These are phyloP conservation scores for Diaporthe batatas DNA, from an alignment of 2,329 filamentous ascomycete genomes.

Conservation along the genomic window DNA sequence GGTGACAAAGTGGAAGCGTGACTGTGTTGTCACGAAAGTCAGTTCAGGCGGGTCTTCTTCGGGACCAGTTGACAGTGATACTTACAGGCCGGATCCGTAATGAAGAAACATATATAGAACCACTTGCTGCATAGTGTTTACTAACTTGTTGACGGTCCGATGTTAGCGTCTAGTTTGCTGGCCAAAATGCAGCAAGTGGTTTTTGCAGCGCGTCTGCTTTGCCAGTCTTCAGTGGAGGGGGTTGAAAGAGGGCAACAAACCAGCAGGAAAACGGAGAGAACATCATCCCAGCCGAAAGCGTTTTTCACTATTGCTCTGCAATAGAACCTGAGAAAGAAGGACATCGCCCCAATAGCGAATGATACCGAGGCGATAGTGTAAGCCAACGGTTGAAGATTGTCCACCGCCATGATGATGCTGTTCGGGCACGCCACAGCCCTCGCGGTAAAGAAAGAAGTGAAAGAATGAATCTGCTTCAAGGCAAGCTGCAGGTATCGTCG, in stretches of 20 bases:
- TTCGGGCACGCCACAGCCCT: background rate
- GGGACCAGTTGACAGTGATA: background rate
- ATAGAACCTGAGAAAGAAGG: slow-evolving; percentile 8
- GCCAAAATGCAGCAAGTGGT: too few species aligned
- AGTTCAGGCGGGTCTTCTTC: background rate
- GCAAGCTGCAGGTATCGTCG: background rate
- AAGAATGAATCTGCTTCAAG: background rate
- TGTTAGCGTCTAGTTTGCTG: background rate
- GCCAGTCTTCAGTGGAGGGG: background rate
- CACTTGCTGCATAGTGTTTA: background rate
- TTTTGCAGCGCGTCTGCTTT: background rate
- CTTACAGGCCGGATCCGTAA: slow-evolving; percentile 20
- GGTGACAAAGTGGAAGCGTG: slow-evolving; percentile 3
- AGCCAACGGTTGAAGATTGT: slow-evolving; percentile 17
- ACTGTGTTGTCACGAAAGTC: background rate
- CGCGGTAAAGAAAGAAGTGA: background rate
- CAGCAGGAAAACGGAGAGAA: slow-evolving; percentile 17
- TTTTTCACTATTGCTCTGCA: slow-evolving; percentile 10
- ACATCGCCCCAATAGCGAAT: background rate
- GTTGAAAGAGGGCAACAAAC: background rate
- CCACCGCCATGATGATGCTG: background rate
- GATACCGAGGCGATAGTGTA: background rate
- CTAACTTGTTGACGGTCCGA: background rate
- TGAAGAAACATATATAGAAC: slow-evolving; percentile 12
- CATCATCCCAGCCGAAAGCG: slow-evolving; percentile 13